Percentiles rank a stretch among this genome's conserved stretches.
Conservation (phyloP, 306 rosid species). For the Vigna nakashimae region DNA sequence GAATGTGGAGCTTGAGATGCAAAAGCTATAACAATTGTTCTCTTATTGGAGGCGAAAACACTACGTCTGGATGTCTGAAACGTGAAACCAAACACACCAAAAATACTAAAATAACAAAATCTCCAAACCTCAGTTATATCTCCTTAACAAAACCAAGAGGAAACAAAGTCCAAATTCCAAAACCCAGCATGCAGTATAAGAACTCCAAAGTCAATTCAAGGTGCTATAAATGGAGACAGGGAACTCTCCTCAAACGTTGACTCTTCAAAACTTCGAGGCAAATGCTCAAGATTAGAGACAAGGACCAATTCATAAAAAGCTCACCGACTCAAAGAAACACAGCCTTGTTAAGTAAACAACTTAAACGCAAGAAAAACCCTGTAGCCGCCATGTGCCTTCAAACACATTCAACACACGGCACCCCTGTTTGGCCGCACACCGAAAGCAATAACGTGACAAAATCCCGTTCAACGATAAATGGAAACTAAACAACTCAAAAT, state of each 20-base stretch:
- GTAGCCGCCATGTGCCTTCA: conserved; percentile 45
- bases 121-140: conserved; percentile 27
- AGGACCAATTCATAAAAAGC: conserved; percentile 44
- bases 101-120: neutral
- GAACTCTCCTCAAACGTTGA: conserved; percentile 39
- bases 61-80: neutral
- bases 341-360: conserved; percentile 16
- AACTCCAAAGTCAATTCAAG: conserved; percentile 31
- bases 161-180: conserved; percentile 33
- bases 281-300: conserved; percentile 32
- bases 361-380: neutral
- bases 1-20: neutral
- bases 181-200: neutral
- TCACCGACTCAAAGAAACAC: conserved; percentile 52
- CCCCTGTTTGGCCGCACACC: neutral
- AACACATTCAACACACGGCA: conserved; percentile 60
- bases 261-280: conserved; percentile 32
- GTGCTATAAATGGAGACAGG: conserved; percentile 25
- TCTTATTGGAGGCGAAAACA: neutral
- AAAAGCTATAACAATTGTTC: neutral
- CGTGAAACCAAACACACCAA: neutral
- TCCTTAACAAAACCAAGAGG: conserved; percentile 36
- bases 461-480: conserved; percentile 34
- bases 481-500: neutral
- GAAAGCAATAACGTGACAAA: conserved; percentile 30